Base-by-base conservation (phyloP, 805 yeast genomes). In the Clavispora vitiphila region DNA sequence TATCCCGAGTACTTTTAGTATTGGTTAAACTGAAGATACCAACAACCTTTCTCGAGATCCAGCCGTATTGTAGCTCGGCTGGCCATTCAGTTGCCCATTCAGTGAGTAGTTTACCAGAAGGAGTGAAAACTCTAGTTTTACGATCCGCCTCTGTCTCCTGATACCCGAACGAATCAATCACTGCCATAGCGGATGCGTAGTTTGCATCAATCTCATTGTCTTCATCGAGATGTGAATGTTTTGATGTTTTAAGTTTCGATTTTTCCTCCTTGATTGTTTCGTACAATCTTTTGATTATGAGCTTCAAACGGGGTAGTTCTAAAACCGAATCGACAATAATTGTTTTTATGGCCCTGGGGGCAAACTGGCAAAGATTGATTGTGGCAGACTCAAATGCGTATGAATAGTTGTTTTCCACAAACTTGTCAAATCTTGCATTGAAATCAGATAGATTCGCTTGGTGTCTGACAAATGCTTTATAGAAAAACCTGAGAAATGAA, bases 1-100 rank as follows among this genome's bases (percentile, higher is more conserved):
- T 20, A 8, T 38, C 32, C 25, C 45, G 42, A 15, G 39, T 39
- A 8, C 36, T 32, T 1, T 60, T 62, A 8, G 61, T 47, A 42
- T 58, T 60, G 23, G 45, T 43, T 23, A 69, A 45, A 46, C 76
- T 81, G 55, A 65, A 74, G 2, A 90, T 81, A 0, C 91, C 84
- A 9, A 91, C 89, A 3, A 91, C 93, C 45, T 95, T 74, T 47
- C 98, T 71, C 27, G 83, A 77, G 22, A 88, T 59, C 97, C 96
- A 90, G 16, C 95, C 96, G 56, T 81, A 83, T 48, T 86, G 95
- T 19, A 91, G 67, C 49, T 83, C 90, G 0, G 77, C 64, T 0
- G 98, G 98, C 97, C 97, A 90, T 10, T 78, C 80, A 12, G 78
- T 71, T 3, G 96, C 95, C 15, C 89, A 61, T 52, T 89, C 96